Conservation (phyloP, 352 stramenopile genomes). For the Globisporangium emineosum region DNA sequence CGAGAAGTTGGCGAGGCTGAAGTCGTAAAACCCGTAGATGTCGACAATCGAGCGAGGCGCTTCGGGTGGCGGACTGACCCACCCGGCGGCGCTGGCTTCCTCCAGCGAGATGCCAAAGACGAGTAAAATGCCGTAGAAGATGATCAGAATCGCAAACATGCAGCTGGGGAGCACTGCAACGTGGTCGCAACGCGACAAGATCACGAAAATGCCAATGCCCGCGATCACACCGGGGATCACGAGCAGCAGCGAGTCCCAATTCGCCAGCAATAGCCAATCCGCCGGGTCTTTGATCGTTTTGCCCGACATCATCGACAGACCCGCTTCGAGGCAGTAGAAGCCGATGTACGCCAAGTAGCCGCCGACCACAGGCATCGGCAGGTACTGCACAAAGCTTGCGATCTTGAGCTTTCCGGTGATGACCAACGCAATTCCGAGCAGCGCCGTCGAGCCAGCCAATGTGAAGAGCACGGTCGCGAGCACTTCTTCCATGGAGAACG, state of each 20-base stretch:
- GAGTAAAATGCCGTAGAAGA: conserved; percentile 84
- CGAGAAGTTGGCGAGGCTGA: conserved; percentile 52
- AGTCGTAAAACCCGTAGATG: conserved; percentile 83
- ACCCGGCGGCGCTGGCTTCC: conserved; percentile 89
- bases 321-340: conserved; percentile 84
- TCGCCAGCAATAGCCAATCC: conserved; percentile 83
- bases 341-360: conserved; percentile 98
- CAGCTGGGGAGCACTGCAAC: conserved; percentile 80
- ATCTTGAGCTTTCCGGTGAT: conserved; percentile 94
- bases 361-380: conserved; percentile 96
- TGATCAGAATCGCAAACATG: conserved; percentile 87
- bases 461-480: conserved; percentile 94
- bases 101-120: conserved; percentile 73
- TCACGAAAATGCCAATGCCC: conserved; percentile 81
- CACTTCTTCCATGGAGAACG: conserved; percentile 72
- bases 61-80: conserved; percentile 84
- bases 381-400: conserved; percentile 95
- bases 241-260: conserved; percentile 76
- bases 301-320: conserved; percentile 86
- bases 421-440: conserved; percentile 92
- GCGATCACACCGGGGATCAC: conserved; percentile 84
- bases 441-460: conserved; percentile 89
- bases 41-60: conserved; percentile 56
- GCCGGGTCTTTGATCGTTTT: conserved; percentile 86
- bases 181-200: conserved; percentile 79